Evolutionary conservation across 2,329 filamentous ascomycete species (phyloP).

Genomic region (Cordyceps fumosorosea): DNA sequence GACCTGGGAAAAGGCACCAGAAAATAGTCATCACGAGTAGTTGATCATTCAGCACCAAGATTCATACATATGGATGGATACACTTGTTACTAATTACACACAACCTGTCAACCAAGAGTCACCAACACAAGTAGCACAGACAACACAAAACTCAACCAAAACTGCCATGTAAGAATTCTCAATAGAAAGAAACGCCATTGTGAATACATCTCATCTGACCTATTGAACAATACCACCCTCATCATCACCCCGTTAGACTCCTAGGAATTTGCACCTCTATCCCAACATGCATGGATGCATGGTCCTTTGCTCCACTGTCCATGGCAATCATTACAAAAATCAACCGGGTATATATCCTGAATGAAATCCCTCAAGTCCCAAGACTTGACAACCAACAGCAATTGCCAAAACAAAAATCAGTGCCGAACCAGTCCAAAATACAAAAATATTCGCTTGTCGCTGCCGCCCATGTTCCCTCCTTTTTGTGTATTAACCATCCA

Average conservation of each 20-base stretch:
- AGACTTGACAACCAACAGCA: neutral
- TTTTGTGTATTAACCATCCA: slow-evolving; percentile 9
- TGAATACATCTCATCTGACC: slow-evolving; percentile 2
- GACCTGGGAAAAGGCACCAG: too few relatives aligned
- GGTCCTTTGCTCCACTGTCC: neutral
- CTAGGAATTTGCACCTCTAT: neutral
- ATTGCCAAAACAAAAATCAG: neutral
- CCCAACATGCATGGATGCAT: neutral
- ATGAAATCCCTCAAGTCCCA: slow-evolving; percentile 12
- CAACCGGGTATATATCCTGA: slow-evolving; percentile 16
- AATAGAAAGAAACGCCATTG: neutral
- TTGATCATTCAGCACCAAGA: too few relatives aligned
- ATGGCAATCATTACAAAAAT: neutral
- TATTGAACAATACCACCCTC: neutral
- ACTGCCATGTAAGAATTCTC: too few relatives aligned
- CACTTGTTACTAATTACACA: too few relatives aligned
- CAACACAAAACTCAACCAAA: too few relatives aligned
- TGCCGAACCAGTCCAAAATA: slow-evolving; percentile 6
- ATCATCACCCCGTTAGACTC: neutral
- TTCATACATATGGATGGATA: too few relatives aligned
- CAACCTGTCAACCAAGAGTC: neutral
- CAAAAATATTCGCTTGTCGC: slow-evolving; percentile 5
- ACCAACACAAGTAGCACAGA: neutral
- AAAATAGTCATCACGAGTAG: too few relatives aligned
- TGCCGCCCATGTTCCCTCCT: slow-evolving; percentile 1